Conservation (phyloP, 768 basidiomycete genomes). For the Coprinopsis sp. region DNA sequence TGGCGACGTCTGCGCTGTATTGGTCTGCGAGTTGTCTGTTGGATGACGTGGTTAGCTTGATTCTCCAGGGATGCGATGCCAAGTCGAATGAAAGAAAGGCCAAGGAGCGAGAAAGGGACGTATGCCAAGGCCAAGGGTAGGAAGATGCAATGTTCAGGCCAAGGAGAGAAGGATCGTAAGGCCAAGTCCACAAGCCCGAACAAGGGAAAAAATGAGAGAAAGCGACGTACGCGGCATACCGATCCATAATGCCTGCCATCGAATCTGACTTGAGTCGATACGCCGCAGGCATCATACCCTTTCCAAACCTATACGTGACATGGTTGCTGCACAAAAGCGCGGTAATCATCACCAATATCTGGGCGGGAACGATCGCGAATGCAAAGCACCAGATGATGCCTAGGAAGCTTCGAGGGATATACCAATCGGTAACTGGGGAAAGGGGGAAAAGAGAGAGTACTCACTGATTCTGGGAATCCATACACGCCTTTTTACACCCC, state of each 20-base stretch:
- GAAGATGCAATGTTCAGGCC: no score
- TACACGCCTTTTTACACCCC: constrained; percentile 67
- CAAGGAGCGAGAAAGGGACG: no score
- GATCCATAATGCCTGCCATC: constrained; percentile 82
- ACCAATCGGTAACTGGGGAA: no score
- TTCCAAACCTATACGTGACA: constrained; percentile 82
- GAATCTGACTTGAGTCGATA: constrained; percentile 66
- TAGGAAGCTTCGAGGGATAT: no score
- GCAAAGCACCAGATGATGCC: constrained; percentile 57
- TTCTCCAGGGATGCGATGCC: no score
- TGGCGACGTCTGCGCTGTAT: constrained; percentile 57
- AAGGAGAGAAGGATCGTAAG: no score
- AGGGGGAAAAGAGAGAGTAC: no score
- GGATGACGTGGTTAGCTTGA: neutral
- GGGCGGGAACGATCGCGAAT: constrained; percentile 64
- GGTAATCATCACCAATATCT: constrained; percentile 58
- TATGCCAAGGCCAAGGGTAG: neutral
- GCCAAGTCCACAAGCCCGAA: no score
- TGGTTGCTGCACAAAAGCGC: constrained; percentile 74
- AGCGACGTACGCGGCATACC: constrained; percentile 61
- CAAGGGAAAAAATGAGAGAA: neutral
- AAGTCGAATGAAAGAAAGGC: neutral
- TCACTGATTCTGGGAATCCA: constrained; percentile 51
- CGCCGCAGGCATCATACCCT: constrained; percentile 84
- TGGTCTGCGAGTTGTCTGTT: constrained; percentile 63